phyloP scores from a whole-genome alignment of 495 filamentous ascomycete species.

The Halenospora varia region DNA sequence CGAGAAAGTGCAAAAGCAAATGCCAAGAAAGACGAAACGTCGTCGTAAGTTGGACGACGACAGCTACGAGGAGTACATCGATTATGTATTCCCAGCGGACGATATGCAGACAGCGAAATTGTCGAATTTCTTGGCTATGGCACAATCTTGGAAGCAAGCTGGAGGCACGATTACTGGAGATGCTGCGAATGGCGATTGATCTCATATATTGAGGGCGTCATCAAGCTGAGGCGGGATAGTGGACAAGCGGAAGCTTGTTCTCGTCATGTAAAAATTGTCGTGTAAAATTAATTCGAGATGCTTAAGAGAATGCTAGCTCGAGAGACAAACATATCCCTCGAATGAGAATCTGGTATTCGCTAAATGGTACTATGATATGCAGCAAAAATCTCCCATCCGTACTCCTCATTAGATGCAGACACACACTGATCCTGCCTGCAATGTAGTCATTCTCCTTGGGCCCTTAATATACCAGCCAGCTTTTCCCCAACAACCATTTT shows the following conservation, averaged over 20 bases:
- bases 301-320: background rate
- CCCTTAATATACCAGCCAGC: too few species aligned
- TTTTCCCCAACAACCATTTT: too few species aligned
- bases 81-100: slow-evolving; percentile 96
- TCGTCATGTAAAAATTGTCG: background rate
- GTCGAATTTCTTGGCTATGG: slow-evolving; percentile 77
- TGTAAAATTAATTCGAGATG: too few species aligned
- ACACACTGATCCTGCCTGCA: background rate
- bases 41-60: slow-evolving; percentile 91
- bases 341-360: background rate
- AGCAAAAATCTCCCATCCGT: background rate
- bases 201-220: background rate
- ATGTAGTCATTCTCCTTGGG: too few species aligned
- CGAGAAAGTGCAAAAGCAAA: slow-evolving; percentile 80
- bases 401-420: background rate
- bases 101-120: slow-evolving; percentile 83
- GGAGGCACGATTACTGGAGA: slow-evolving; percentile 28
- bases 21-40: slow-evolving; percentile 93
- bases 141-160: slow-evolving; percentile 83
- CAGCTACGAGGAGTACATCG: slow-evolving; percentile 94
- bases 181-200: slow-evolving; percentile 2
- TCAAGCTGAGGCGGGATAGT: background rate
- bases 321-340: background rate
- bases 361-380: background rate
- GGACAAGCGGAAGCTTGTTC: background rate